phyloP scores from a whole-genome alignment of 1,284 basidiomycete genomes.

The Sparassis latifolia region DNA sequence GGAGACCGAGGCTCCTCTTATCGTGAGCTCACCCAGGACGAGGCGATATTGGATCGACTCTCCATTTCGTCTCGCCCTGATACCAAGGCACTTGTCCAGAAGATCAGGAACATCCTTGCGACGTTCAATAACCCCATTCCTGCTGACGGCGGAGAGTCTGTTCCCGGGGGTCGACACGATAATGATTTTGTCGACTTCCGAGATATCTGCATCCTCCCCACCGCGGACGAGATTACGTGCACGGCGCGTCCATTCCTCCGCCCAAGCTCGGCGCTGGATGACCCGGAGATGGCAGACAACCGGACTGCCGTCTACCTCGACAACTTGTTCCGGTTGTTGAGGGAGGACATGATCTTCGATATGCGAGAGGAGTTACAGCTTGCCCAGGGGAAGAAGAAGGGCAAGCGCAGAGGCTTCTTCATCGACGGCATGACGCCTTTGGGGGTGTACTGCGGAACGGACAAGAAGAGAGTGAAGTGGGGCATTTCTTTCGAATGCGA shows the following conservation, averaged over 20 bases:
- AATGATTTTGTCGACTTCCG: slow-evolving; percentile 58
- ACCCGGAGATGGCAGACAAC: slow-evolving; percentile 27
- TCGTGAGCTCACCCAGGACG: slow-evolving; percentile 31
- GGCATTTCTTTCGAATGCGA: slow-evolving; percentile 38
- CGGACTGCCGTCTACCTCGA: slow-evolving; percentile 47
- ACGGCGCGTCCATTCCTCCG: slow-evolving; percentile 41
- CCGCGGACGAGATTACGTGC: slow-evolving; percentile 46
- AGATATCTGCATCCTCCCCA: slow-evolving; percentile 51
- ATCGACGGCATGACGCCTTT: slow-evolving; percentile 34
- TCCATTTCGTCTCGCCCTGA: slow-evolving; percentile 28
- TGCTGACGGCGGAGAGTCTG: slow-evolving; percentile 16
- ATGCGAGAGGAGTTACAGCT: slow-evolving; percentile 53
- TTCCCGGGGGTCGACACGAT: slow-evolving; percentile 58
- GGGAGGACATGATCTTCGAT: slow-evolving; percentile 63
- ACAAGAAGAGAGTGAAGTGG: slow-evolving; percentile 33
- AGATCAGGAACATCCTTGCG: slow-evolving; percentile 37
- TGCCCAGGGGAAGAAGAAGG: slow-evolving; percentile 38
- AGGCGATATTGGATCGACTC: slow-evolving; percentile 27
- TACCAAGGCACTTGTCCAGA: slow-evolving; percentile 29
- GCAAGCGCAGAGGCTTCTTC: slow-evolving; percentile 34
- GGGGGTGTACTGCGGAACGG: slow-evolving; percentile 31
- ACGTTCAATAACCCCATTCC: slow-evolving; percentile 19
- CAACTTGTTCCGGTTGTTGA: slow-evolving; percentile 56
- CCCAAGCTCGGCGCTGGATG: slow-evolving; percentile 35
- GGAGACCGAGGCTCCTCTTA: slow-evolving; percentile 29